phyloP scores from a whole-genome alignment of 2,329 filamentous ascomycete genomes.

The Coleophoma cylindrospora region DNA sequence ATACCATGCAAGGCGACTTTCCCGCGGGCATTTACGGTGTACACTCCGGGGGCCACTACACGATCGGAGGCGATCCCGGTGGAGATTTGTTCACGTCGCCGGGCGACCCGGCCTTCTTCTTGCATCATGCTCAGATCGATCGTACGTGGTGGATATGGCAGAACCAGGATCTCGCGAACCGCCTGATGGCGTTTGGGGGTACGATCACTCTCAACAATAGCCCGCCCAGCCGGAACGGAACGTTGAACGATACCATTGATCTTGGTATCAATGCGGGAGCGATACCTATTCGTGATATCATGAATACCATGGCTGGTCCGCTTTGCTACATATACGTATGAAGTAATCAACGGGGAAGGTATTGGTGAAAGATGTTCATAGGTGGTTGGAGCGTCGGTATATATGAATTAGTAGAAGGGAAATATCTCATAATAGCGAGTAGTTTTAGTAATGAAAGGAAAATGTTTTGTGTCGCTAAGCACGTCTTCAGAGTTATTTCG shows the following conservation, averaged over 20 bases:
- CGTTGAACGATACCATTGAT: slow-evolving; percentile 32
- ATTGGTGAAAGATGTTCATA: not conserved
- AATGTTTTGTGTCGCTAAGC: too few species aligned
- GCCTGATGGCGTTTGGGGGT: slow-evolving; percentile 24
- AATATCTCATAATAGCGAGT: too few species aligned
- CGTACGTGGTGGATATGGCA: slow-evolving; percentile 45
- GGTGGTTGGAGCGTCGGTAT: not conserved
- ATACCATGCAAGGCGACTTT: slow-evolving; percentile 37
- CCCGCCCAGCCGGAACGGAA: slow-evolving; percentile 35
- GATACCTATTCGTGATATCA: slow-evolving; percentile 29
- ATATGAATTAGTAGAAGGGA: too few species aligned
- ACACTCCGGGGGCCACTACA: slow-evolving; percentile 36
- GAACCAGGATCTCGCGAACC: slow-evolving; percentile 34
- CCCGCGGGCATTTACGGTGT: slow-evolving; percentile 28
- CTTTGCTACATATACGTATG: slow-evolving; percentile 36
- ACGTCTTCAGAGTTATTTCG: too few species aligned
- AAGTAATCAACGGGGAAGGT: not conserved
- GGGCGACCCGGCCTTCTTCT: slow-evolving; percentile 39
- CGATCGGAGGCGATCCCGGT: slow-evolving; percentile 40
- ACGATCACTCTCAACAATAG: slow-evolving; percentile 37
- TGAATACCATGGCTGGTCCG: slow-evolving; percentile 35
- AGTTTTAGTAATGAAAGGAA: too few species aligned
- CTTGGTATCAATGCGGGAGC: slow-evolving; percentile 18
- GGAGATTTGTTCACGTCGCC: slow-evolving; percentile 38
- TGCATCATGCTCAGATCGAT: slow-evolving; percentile 42